phyloP scores from a whole-genome alignment of 805 yeast species.

The Ogataea minuta region DNA sequence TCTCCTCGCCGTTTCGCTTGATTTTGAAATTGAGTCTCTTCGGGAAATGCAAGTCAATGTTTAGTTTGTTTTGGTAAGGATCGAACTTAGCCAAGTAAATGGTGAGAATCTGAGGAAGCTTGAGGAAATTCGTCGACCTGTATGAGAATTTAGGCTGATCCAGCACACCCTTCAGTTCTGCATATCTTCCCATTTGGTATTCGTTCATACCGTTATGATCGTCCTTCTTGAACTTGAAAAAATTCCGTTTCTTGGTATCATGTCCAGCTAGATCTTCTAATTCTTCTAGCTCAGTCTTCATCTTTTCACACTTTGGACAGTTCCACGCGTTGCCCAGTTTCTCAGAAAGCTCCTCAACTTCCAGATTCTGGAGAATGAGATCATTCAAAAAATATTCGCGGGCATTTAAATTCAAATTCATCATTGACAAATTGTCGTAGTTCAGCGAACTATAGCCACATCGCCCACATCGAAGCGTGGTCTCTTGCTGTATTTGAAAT shows the following conservation, averaged over 20 bases:
- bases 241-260: slow-evolving; percentile 25
- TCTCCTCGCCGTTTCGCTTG: slow-evolving; percentile 36
- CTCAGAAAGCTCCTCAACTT: slow-evolving; percentile 58
- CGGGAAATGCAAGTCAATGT: slow-evolving; percentile 26
- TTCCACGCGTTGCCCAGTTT: slow-evolving; percentile 78
- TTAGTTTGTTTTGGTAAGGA: slow-evolving; percentile 29
- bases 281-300: slow-evolving; percentile 20
- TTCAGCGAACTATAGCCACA: slow-evolving; percentile 62
- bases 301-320: slow-evolving; percentile 65
- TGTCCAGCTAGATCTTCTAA: slow-evolving; percentile 13
- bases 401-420: slow-evolving; percentile 29
- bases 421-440: slow-evolving; percentile 39
- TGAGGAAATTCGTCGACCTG: slow-evolving; percentile 32
- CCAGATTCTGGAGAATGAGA: slow-evolving; percentile 58
- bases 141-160: slow-evolving; percentile 30
- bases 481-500: slow-evolving; percentile 74
- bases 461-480: slow-evolving; percentile 57
- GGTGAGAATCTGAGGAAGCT: slow-evolving; percentile 34
- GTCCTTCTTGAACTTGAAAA: slow-evolving; percentile 27
- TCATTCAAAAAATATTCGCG: slow-evolving; percentile 45
- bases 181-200: slow-evolving; percentile 23
- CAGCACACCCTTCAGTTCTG: slow-evolving; percentile 17
- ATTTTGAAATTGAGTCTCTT: slow-evolving; percentile 35
- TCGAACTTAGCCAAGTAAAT: slow-evolving; percentile 35
- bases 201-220: slow-evolving; percentile 16